Evolutionary conservation across 1,139 yeast species (phyloP).

Genomic region (Chernovozyma sophiae-reginae): DNA sequence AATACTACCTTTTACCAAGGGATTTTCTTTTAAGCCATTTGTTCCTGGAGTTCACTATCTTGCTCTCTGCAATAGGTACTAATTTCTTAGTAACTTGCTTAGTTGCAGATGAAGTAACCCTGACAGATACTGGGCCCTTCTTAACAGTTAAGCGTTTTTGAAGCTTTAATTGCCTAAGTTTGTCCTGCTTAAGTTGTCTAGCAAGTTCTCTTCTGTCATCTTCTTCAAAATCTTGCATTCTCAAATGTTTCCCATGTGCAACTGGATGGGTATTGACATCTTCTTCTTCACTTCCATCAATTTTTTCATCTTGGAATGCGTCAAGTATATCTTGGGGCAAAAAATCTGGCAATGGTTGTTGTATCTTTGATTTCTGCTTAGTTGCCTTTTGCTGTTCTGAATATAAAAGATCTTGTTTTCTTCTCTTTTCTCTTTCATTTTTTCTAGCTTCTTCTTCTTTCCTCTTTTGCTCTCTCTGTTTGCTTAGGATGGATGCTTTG

Average conservation of each 20-base stretch:
- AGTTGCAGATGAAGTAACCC: slow-evolving; percentile 28
- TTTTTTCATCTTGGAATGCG: slow-evolving; percentile 16
- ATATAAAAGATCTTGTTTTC: slow-evolving; percentile 43
- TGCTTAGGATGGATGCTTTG: slow-evolving; percentile 27
- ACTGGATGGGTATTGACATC: slow-evolving; percentile 9
- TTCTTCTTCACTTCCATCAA: slow-evolving; percentile 10
- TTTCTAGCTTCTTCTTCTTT: slow-evolving; percentile 31
- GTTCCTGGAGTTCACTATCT: slow-evolving; percentile 41
- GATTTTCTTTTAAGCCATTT: slow-evolving; percentile 62
- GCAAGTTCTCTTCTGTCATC: slow-evolving; percentile 19
- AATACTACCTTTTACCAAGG: slow-evolving; percentile 34
- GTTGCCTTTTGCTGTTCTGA: slow-evolving; percentile 44
- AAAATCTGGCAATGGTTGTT: slow-evolving; percentile 41
- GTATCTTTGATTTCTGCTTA: slow-evolving; percentile 17
- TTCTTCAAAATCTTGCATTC: slow-evolving; percentile 33
- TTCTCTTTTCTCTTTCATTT: slow-evolving; percentile 46
- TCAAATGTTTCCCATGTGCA: slow-evolving; percentile 31
- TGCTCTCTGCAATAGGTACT: slow-evolving; percentile 45
- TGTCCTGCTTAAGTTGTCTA: slow-evolving; percentile 33
- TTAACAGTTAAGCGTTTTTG: slow-evolving; percentile 34
- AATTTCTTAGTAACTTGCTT: slow-evolving; percentile 20
- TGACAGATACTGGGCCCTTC: slow-evolving; percentile 57
- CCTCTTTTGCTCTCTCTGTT: slow-evolving; percentile 30
- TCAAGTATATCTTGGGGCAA: slow-evolving; percentile 48
- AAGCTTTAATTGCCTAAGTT: slow-evolving; percentile 39